phyloP scores from a whole-genome alignment of 1,284 basidiomycete species.

The Pascua guehoae region DNA sequence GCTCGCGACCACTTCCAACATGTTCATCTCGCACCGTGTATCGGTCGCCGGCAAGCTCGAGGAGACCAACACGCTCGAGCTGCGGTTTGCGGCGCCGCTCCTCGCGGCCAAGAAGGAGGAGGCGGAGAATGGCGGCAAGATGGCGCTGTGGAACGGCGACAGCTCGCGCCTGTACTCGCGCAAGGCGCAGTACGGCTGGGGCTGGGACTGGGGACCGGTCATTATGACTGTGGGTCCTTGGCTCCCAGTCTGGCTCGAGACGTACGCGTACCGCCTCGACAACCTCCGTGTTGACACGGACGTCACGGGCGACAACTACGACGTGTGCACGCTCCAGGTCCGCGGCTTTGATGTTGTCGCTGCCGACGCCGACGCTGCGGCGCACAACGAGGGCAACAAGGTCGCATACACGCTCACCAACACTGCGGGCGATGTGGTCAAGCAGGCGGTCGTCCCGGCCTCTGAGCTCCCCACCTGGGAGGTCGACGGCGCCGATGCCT shows the following conservation, averaged over 20 bases:
- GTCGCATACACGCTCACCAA: conserved; percentile 13
- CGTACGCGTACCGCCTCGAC: conserved; percentile 61
- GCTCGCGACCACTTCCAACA: conserved; percentile 64
- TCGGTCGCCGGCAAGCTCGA: conserved; percentile 57
- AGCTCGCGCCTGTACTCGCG: conserved; percentile 78
- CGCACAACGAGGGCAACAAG: conserved; percentile 1
- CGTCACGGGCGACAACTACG: conserved; percentile 3
- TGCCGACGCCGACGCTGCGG: too few species aligned
- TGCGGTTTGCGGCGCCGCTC: conserved; percentile 73
- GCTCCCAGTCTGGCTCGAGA: conserved; percentile 59
- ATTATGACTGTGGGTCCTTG: conserved; percentile 49
- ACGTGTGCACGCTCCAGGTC: conserved; percentile 2
- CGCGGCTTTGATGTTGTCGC: conserved; percentile 5
- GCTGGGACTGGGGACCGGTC: conserved; percentile 57
- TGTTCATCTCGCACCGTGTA: conserved; percentile 69
- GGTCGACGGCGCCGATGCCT: conserved; percentile 59
- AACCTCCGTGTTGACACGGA: conserved; percentile 57
- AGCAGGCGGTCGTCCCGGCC: conserved; percentile 36
- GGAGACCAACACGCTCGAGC: conserved; percentile 63
- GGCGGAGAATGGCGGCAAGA: conserved; percentile 36
- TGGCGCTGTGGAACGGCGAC: conserved; percentile 66
- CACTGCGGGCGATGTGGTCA: conserved; percentile 21
- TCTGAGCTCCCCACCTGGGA: conserved; percentile 54
- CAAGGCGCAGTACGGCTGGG: conserved; percentile 73
- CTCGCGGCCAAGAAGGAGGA: conserved; percentile 56